Base-by-base conservation (phyloP, 805 yeast genomes). In the Lipomyces japonicus region DNA sequence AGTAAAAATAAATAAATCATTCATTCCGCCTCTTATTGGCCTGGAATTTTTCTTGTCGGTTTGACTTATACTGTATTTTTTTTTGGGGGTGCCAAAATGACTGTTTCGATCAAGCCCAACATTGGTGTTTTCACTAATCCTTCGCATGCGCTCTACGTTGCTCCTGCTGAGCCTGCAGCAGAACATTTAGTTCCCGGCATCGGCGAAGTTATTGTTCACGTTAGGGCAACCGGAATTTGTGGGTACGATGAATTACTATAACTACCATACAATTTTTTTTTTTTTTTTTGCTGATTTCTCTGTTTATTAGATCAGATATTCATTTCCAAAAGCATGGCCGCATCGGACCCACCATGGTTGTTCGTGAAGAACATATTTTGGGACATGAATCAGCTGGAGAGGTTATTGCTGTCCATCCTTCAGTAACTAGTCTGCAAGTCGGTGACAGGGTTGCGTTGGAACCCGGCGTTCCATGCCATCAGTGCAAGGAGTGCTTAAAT, bases 141-240 rank as follows among this genome's bases (percentile, higher is more conserved):
- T 14, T 9, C 34, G 36, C 58, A 54, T 44, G 58, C 46, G 23
- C 48, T 54, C 16, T 47, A 51, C 45, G 49, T 48, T 30, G 52
- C 53, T 14, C 38, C 35, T 19, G 43, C 48, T 36, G 46, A 26
- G 32, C 57, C 57, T 1, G 41, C 50, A 9, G 42, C 46, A 45
- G 59, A 59, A 23, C 30, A 48, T 16, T 49, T 59, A n/a, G 48
- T 23, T 35, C 73, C 72, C 16, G 71, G 67, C 9, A 59, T 62
- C 10, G 70, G 68, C 26, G 71, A 74, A 50, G 86, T 80, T 23
- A 63, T 78, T 18, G 75, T 81, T 38, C 81, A 78, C 61, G 75
- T 81, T 38, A 71, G 77, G 53, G 79, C 81, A 44, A 81, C 86
- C 5, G 89, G 89, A 24, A 82, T 83, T 58, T 84, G 89, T 66